Evolutionary conservation across 495 filamentous ascomycete species (phyloP).

Genomic region (Recurvomyces mirabilis): DNA sequence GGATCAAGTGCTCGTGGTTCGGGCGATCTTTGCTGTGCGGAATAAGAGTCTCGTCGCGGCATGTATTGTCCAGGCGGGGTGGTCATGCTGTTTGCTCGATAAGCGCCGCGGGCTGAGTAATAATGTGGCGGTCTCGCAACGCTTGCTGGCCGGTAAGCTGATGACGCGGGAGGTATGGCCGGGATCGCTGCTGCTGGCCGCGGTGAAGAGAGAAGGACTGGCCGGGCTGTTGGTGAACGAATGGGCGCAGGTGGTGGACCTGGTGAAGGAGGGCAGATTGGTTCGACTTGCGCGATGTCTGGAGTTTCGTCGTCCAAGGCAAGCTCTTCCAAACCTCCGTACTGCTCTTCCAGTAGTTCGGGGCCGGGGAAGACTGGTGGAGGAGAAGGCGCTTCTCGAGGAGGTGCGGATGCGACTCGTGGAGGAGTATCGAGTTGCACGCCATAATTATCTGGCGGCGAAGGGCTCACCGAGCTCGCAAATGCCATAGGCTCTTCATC

Average conservation of each 20-base stretch:
- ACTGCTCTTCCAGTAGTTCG: too few relatives aligned
- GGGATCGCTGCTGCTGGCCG: constrained; percentile 1
- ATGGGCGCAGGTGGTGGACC: neutral
- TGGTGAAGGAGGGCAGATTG: neutral
- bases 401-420: too few relatives aligned
- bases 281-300: neutral
- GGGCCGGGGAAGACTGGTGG: too few relatives aligned
- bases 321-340: too few relatives aligned
- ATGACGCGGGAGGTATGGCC: neutral
- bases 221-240: too few relatives aligned
- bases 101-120: too few relatives aligned
- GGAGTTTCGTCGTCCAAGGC: constrained; percentile 3
- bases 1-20: constrained; percentile 30
- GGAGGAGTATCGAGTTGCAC: constrained; percentile 3
- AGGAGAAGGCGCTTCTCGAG: too few relatives aligned
- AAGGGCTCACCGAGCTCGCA: constrained; percentile 9
- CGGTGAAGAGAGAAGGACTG: too few relatives aligned
- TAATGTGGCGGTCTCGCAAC: neutral
- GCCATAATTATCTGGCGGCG: constrained; percentile 7
- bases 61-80: neutral
- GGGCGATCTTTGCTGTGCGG: constrained; percentile 3
- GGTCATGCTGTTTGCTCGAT: neutral
- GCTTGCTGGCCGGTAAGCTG: constrained; percentile 5
- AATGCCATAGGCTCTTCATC: constrained; percentile 8
- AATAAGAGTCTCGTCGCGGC: neutral